Evolutionary conservation across 805 yeast species (phyloP).

Genomic region (Isabelozyma pseudorhagii): DNA sequence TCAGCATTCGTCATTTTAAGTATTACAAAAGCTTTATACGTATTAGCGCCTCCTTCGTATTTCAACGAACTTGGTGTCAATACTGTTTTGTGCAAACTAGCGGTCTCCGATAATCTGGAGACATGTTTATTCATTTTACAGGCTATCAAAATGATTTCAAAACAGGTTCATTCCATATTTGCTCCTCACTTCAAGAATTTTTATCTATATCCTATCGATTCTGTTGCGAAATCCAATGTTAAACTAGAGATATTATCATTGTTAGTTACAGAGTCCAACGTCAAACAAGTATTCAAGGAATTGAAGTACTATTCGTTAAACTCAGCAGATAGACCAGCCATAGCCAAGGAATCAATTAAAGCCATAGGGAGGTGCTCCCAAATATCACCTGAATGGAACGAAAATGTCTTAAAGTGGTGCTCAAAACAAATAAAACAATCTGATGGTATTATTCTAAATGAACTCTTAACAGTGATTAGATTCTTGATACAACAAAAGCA

Average conservation of each 20-base stretch:
- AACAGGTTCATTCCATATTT: conserved; percentile 30
- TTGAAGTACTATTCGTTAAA: conserved; percentile 49
- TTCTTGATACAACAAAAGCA: conserved; percentile 61
- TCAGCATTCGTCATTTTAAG: conserved; percentile 63
- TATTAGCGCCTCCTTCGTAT: conserved; percentile 55
- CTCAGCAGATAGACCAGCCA: conserved; percentile 7
- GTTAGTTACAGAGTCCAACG: conserved; percentile 53
- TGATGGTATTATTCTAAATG: conserved; percentile 46
- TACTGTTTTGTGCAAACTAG: conserved; percentile 45
- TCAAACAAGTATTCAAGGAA: conserved; percentile 54
- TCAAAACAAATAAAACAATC: conserved; percentile 42
- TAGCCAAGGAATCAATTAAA: conserved; percentile 49
- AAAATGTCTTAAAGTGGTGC: conserved; percentile 63
- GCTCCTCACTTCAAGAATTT: conserved; percentile 43
- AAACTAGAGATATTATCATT: conserved; percentile 63
- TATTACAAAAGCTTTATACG: conserved; percentile 52
- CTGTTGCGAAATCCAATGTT: conserved; percentile 35
- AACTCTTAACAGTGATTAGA: conserved; percentile 70
- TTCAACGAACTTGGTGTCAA: conserved; percentile 50
- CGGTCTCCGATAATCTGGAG: conserved; percentile 21
- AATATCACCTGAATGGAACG: conserved; percentile 44
- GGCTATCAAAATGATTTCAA: conserved; percentile 39
- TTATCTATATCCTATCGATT: conserved; percentile 56
- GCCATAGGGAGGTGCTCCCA: conserved; percentile 62
- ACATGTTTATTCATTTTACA: conserved; percentile 39